A percentile compares a stretch with the other conserved stretches of the same genome.
Evolutionary conservation across 2,329 filamentous ascomycete species (phyloP).

Genomic region (Venturia asperata): DNA sequence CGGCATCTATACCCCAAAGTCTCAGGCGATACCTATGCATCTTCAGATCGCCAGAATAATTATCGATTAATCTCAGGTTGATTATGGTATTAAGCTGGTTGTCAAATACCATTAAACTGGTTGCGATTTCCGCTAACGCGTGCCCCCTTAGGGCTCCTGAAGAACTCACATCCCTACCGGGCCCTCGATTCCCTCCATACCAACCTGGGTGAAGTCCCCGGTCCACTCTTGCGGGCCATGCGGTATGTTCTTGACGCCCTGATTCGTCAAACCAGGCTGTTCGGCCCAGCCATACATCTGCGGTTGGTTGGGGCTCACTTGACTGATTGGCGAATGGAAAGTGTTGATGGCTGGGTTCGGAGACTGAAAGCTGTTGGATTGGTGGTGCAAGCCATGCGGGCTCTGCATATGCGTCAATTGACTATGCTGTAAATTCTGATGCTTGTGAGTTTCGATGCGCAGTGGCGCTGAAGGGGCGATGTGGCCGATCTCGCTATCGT

Average conservation of each 20-base stretch:
- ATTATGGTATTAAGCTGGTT: no score
- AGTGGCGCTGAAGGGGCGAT: constrained; percentile 13
- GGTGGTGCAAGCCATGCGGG: constrained; percentile 8
- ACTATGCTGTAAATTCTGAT: neutral
- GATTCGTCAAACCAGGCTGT: neutral
- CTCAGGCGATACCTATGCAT: no score
- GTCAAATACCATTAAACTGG: no score
- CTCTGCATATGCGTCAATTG: constrained; percentile 3
- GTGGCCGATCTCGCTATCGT: constrained; percentile 17
- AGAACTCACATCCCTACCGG: neutral
- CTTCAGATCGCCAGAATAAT: no score
- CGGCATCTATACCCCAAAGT: no score
- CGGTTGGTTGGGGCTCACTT: neutral
- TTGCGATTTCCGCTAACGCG: no score
- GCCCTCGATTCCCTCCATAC: constrained; percentile 17
- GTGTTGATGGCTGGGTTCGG: neutral
- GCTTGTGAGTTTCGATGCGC: neutral
- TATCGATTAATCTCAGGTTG: no score
- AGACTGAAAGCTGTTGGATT: neutral
- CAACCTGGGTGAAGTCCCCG: constrained; percentile 8
- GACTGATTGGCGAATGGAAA: neutral
- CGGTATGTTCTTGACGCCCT: constrained; percentile 1
- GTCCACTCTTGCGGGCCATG: constrained; percentile 8
- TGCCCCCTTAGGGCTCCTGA: neutral
- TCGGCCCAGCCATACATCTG: constrained; percentile 4